Base-by-base conservation (phyloP, 805 yeast genomes). In the Saccharomycopsis oosterbeekiorum region DNA sequence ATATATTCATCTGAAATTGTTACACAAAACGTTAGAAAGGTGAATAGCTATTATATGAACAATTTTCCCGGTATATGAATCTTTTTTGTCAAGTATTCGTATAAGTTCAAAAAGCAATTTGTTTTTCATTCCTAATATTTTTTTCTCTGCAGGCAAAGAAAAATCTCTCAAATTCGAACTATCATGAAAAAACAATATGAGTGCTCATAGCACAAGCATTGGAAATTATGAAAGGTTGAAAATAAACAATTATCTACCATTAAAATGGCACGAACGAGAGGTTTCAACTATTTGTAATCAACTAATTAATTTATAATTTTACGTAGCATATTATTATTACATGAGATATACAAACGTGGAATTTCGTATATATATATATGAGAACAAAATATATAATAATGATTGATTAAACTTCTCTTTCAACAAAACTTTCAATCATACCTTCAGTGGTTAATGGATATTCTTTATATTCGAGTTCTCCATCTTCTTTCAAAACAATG, bases 361-460 rank as follows among this genome's bases (percentile, higher is more conserved):
- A 21, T 21, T 47, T 26, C 15, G 21, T 43, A 19, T 17, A 19
- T 17, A 47, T 21, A 47, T 26, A 21, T 47, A 21, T 47, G 53
- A 21, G 12, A 47, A 42, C n/a, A 19, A 47, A 47, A 43, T 11
- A 8, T 11, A 8, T 11, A 26, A 47, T 21, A 10, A 26, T 11
- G 2, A 21, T 9, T 11, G 34, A 47, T 58, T 65, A 70, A 14
- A 71, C 70, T 4, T 78, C 83, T 66, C 90, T 77, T 64, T 88
- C 92, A 41, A 73, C 77, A 73, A 85, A 90, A 67, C 92, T 85
- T 72, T 85, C 81, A 68, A 90, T 86, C 87, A 90, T 80, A 34
- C 96, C 96, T 41, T 77, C 75, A 66, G 84, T 84, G 12, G 84
- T 78, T 70, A 88, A 93, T 34, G 82, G 85, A 68, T 90, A 90